Conservation (phyloP, 495 filamentous ascomycete genomes). For the Hypoxylon lienhwacheense region DNA sequence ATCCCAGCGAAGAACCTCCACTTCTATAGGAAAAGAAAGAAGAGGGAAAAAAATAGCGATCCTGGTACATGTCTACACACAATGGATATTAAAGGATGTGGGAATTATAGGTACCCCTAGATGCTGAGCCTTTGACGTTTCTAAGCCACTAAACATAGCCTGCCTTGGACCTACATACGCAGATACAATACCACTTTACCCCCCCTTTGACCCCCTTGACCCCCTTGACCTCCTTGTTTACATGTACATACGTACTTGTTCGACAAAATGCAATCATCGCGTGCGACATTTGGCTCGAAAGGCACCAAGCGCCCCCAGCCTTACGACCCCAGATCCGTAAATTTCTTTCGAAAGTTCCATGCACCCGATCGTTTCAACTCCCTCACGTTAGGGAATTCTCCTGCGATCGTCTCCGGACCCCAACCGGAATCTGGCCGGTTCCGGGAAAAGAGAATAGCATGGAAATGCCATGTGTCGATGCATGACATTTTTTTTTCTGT, state of each 20-base stretch:
- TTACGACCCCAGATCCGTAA: slow-evolving; percentile 14
- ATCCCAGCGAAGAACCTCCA: too few relatives aligned
- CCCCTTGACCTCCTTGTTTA: too few relatives aligned
- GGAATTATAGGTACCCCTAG: slow-evolving; percentile 1
- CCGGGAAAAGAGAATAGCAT: background rate
- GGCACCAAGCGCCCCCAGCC: slow-evolving; percentile 17
- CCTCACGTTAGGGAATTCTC: slow-evolving; percentile 1
- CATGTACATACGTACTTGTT: too few relatives aligned
- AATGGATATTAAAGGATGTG: too few relatives aligned
- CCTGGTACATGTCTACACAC: too few relatives aligned
- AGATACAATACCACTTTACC: too few relatives aligned
- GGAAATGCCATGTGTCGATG: slow-evolving; percentile 10
- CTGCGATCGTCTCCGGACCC: background rate
- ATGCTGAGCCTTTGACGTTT: background rate
- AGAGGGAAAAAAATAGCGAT: too few relatives aligned
- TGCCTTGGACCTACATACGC: too few relatives aligned
- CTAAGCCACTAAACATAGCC: slow-evolving; percentile 7
- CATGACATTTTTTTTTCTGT: background rate
- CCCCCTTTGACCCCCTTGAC: slow-evolving; percentile 2
- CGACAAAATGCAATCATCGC: slow-evolving; percentile 11
- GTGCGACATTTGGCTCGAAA: slow-evolving; percentile 4
- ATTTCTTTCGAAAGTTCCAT: slow-evolving; percentile 3
- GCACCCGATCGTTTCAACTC: background rate
- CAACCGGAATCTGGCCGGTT: background rate
- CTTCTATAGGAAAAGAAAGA: too few relatives aligned